Evolutionary conservation across 1,139 yeast species (phyloP).

Genomic region (Debaryomyces psychrophilus): DNA sequence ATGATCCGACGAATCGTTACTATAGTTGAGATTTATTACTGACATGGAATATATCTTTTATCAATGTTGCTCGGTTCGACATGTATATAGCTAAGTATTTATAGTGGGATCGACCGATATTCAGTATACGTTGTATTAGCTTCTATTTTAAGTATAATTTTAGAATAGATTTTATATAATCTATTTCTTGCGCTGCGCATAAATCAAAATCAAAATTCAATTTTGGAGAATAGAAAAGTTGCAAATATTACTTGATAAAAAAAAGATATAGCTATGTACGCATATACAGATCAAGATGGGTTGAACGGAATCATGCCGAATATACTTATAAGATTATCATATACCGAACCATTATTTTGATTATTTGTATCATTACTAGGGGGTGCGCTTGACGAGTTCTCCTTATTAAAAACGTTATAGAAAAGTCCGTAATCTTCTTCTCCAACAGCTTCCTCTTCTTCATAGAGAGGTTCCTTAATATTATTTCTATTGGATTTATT

Average conservation of each 20-base stretch:
- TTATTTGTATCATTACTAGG: slow-evolving; percentile 16
- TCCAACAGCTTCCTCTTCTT: slow-evolving; percentile 31
- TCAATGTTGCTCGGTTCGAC: background rate
- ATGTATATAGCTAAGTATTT: background rate
- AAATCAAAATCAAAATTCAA: background rate
- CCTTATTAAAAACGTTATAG: slow-evolving; percentile 40
- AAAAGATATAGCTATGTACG: background rate
- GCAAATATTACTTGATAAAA: background rate
- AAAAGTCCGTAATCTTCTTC: slow-evolving; percentile 41
- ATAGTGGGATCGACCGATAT: background rate
- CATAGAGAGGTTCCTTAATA: slow-evolving; percentile 18
- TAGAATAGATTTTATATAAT: background rate
- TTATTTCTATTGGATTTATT: slow-evolving; percentile 13
- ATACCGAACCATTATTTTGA: slow-evolving; percentile 16
- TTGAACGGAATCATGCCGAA: slow-evolving; percentile 42
- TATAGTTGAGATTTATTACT: background rate
- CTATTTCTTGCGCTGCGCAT: background rate
- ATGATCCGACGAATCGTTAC: slow-evolving; percentile 5
- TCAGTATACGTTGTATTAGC: background rate
- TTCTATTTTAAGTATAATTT: background rate
- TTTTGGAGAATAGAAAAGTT: background rate
- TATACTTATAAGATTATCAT: slow-evolving; percentile 27
- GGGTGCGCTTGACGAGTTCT: slow-evolving; percentile 36
- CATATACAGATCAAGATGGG: slow-evolving; percentile 27
- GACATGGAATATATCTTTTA: slow-evolving; percentile 1